Evolutionary conservation across 2,329 filamentous ascomycete species (phyloP), one percentile per base, ranked within the genome.

Genomic region (Zasmidium cellare): DNA sequence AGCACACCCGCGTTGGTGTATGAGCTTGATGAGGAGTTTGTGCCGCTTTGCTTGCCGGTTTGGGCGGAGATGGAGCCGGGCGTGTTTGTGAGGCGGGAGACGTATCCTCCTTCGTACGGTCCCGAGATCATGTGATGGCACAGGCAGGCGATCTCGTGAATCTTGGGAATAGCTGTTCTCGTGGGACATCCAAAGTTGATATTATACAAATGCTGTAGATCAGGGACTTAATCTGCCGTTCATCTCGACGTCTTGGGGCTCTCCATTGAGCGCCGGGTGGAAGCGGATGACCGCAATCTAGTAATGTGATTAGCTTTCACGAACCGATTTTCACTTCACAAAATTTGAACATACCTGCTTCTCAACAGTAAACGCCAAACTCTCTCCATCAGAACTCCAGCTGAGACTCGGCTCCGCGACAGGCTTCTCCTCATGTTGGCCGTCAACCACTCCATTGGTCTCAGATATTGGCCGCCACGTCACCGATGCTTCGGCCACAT

Each of bases 351-450:
- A 44, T 72, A 82, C 80, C 76, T 80, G 76, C 61, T 75, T 76
- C 25, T 67, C 68, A 1, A 62, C 58, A 3, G 67, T 67, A 65
- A 81, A 80, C 1, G 77, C 79, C 56, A 84, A 72, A 64, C 77
- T 80, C 65, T 79, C 79, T n/a, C 81, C 80, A 67, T 83, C 78
- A 12, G 73, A 74, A 67, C 82, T 81, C 82, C 82, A 84, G 25
- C 75, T 76, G 52, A 84, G 69, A 60, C 67, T 72, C 9, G 72
- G 72, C 58, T 72, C 67, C 14, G 54, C 50, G 20, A 65, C 62
- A 31, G 56, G 53, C 19, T 66, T 49, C 25, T 28, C 25, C 25
- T 28, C 65, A 23, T 64, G 59, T 14, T 62, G 61, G 14, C 55
- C 65, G 45, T 59, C 57, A 14, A 61, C 60, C 41, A 31, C 58